Evolutionary conservation across 768 basidiomycete genomes (phyloP).

Genomic region (Tremella yokohamensis): DNA sequence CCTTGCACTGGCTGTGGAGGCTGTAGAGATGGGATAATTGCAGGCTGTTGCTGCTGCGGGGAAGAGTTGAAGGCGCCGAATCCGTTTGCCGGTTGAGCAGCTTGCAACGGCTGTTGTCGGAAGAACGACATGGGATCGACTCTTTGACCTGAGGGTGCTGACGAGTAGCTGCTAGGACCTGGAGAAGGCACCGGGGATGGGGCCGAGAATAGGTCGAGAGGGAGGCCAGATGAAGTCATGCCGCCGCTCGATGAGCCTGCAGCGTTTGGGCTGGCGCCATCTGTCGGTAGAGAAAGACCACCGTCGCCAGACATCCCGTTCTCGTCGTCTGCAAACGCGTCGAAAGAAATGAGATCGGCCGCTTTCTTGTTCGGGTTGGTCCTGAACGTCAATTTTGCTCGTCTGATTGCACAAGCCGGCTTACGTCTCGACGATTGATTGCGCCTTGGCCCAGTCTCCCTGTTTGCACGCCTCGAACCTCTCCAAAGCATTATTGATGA

Average conservation of each 20-base stretch:
- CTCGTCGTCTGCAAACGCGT: slow-evolving; percentile 52
- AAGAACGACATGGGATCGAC: slow-evolving; percentile 51
- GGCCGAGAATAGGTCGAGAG: slow-evolving; percentile 48
- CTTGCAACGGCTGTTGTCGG: slow-evolving; percentile 22
- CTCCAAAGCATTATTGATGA: slow-evolving; percentile 85
- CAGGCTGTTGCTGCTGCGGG: slow-evolving; percentile 6
- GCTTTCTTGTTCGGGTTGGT: slow-evolving; percentile 49
- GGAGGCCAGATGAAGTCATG: slow-evolving; percentile 41
- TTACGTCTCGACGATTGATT: slow-evolving; percentile 52
- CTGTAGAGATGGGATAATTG: slow-evolving; percentile 11
- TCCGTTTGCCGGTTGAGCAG: slow-evolving; percentile 1
- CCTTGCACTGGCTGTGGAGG: slow-evolving; percentile 15
- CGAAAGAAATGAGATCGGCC: slow-evolving; percentile 51
- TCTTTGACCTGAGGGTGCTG: slow-evolving; percentile 11
- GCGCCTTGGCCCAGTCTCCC: slow-evolving; percentile 67
- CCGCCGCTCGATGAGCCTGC: slow-evolving; percentile 14
- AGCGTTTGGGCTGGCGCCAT: slow-evolving; percentile 5
- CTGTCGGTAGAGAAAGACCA: slow-evolving; percentile 34
- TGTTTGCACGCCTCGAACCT: slow-evolving; percentile 91
- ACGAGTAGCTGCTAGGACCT: slow-evolving; percentile 7
- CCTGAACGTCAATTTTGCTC: slow-evolving; percentile 15
- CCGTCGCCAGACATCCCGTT: slow-evolving; percentile 35
- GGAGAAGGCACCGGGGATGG: slow-evolving; percentile 27
- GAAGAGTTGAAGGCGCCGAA: slow-evolving; percentile 1
- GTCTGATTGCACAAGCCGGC: slow-evolving; percentile 9